Evolutionary conservation across 192 early-diverging fungal species (phyloP), one percentile per base, ranked within the genome.

Genomic region (Umbelopsis vinacea): DNA sequence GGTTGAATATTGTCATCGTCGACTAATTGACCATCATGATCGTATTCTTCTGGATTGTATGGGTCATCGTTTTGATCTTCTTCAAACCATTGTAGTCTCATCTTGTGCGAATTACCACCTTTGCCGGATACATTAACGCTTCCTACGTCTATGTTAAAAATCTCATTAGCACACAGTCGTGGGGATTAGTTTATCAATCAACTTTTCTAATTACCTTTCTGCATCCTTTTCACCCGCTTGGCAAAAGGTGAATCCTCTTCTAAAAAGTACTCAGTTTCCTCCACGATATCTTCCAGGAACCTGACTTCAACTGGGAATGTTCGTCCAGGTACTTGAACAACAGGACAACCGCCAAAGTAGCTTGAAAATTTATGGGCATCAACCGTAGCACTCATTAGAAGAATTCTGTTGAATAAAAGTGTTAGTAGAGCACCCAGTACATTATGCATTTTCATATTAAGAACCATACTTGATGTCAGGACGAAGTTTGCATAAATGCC

Each of bases 341-440:
- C 78, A 33, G 89, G 92, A 17, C 89, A 88, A 72, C 54, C 79
- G 26, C 35, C 86, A 86, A 81, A 92, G 85, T 85, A 95, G 66
- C 40, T 22, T 19, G 80, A 92, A 22, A 87, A 93, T 69, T 69
- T 84, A 66, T 63, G 69, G 9, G 90, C 86, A 45, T 94, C 88
- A 2, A 90, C 87, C 4, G 92, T 95, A 14, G 91, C 91, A 77
- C 86, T 88, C 92, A 94, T 93, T 11, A 93, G 71, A 63, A 93
- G 81, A 15, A 90, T 46, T 37, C 85, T 84, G 46, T n/a, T 1
- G 3, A 33, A 33, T 71, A 2, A 9, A n/a, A 48, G 2, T 74
- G 24, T 1, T 60, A 37, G 66, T 37, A 53, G 11, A 50, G 4
- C 3, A 53, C 17, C 3, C 5, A 2, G 37, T 21, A 52, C 2